Evolutionary conservation across 1,284 basidiomycete genomes (phyloP), one percentile per base, ranked within the genome.

Genomic region (Takashimella koratensis): DNA sequence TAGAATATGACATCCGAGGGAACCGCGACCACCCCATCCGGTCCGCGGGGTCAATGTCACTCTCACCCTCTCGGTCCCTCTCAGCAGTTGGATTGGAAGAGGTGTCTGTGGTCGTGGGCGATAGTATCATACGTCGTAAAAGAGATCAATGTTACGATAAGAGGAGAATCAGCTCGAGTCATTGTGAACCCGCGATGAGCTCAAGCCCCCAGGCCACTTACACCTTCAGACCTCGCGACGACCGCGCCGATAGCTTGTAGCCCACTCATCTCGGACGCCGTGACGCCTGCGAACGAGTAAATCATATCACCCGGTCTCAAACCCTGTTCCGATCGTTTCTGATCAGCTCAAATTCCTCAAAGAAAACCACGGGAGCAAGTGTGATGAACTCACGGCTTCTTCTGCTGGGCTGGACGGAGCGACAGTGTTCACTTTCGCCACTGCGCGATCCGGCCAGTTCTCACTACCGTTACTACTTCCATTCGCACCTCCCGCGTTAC

Each of bases 1-100:
- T 3, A 88, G 79, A 49, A 89, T 86, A 70, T 88, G 86, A 67
- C 87, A 89, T n/a, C 90, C 90, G 24, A 94, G 77, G 67, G 87
- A 78, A 12, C 91, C 90, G 53, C 88, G 79, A 1, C 90, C 90
- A 54, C 84, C 84, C 85, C 85, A 86, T 5, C 80, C 83, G n/a
- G 74, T 78, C 51, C 80, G 70, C 3, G 86, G 85, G 8, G 77
- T 82, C 21, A 87, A 76, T 10, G 65, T 76, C 27, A 87, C 60
- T 2, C 71, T 68, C 5, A 80, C 49, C 27, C 66, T 66, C 47
- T 75, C 68, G 11, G 71, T 65, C 12, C 64, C 66, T 20, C 82
- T 77, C 27, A 76, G 61, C 1, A 82, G 73, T 13, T 78, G 68
- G 12, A 85, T 67, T 2, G 59, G 61, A 26, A 86, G 77, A 67